These are phyloP conservation scores for Setaria viridis DNA, from an alignment of 202 grass and related monocot species.

Conservation along the genomic window DNA sequence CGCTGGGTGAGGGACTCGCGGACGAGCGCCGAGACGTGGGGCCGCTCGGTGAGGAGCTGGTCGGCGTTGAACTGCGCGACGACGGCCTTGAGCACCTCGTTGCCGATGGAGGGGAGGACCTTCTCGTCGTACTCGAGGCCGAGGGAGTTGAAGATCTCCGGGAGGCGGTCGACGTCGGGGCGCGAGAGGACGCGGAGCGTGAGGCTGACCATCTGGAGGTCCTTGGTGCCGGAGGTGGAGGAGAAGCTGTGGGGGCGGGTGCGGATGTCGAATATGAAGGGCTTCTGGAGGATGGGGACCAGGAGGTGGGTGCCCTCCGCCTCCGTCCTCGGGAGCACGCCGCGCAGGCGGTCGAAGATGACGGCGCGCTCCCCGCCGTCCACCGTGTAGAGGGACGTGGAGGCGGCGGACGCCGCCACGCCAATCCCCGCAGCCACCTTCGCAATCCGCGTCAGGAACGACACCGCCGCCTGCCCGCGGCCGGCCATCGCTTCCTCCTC, in stretches of 20 bases:
- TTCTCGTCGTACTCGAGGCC: conserved; percentile 76
- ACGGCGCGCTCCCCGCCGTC: conserved; percentile 73
- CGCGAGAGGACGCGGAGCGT: conserved; percentile 74
- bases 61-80: conserved; percentile 86
- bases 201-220: conserved; percentile 85
- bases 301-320: conserved; percentile 71
- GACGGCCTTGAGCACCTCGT: conserved; percentile 79
- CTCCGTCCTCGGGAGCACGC: conserved; percentile 53
- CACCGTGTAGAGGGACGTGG: conserved; percentile 66
- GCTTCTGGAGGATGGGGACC: conserved; percentile 67
- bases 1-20: conserved; percentile 56
- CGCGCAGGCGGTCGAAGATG: conserved; percentile 69
- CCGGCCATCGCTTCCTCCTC: conserved; percentile 17
- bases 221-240: conserved; percentile 75
- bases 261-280: conserved; percentile 75
- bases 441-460: conserved; percentile 35
- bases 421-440: conserved; percentile 38
- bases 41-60: conserved; percentile 77
- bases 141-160: conserved; percentile 68
- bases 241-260: conserved; percentile 68
- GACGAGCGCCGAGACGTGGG: conserved; percentile 67
- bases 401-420: conserved; percentile 36
- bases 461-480: conserved; percentile 22
- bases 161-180: conserved; percentile 49
- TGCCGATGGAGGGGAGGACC: conserved; percentile 81